A percentile compares a stretch with the other conserved stretches of the same genome.
phyloP scores from a whole-genome alignment of 2,329 filamentous ascomycete genomes.

The Cordyceps fumosorosea region DNA sequence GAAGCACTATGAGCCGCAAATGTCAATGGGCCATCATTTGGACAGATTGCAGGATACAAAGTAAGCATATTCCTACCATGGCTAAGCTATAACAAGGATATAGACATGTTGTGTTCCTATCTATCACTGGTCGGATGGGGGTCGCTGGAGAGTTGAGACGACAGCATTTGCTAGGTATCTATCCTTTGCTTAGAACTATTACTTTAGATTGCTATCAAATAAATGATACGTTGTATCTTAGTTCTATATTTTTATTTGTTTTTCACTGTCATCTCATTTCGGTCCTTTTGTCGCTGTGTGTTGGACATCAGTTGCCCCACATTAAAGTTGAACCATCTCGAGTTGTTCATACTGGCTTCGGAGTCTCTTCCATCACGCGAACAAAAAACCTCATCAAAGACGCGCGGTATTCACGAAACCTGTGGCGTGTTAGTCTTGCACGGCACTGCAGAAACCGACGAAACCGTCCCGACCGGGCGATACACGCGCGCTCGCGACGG shows the following conservation, averaged over 20 bases:
- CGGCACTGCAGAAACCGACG: not conserved
- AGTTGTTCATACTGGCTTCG: not conserved
- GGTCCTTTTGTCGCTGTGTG: too few species aligned
- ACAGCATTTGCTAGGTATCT: not conserved
- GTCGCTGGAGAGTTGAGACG: not conserved
- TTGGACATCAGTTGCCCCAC: not conserved
- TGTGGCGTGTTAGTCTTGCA: too few species aligned
- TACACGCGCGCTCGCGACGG: not conserved
- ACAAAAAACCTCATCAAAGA: not conserved
- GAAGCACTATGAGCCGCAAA: not conserved
- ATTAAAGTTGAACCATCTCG: not conserved
- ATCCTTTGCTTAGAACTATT: not conserved
- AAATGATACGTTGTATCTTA: not conserved
- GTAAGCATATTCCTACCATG: constrained; percentile 1
- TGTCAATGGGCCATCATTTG: not conserved
- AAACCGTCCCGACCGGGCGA: not conserved
- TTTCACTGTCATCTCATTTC: not conserved
- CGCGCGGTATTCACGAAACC: not conserved
- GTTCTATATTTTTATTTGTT: not conserved
- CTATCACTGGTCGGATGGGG: not conserved
- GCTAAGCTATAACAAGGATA: constrained; percentile 1
- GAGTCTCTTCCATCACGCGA: not conserved
- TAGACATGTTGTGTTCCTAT: not conserved
- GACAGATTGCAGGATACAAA: constrained; percentile 3
- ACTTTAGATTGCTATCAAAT: not conserved